Conservation (phyloP, 2,329 filamentous ascomycete genomes). For the Cercospora citrullina region DNA sequence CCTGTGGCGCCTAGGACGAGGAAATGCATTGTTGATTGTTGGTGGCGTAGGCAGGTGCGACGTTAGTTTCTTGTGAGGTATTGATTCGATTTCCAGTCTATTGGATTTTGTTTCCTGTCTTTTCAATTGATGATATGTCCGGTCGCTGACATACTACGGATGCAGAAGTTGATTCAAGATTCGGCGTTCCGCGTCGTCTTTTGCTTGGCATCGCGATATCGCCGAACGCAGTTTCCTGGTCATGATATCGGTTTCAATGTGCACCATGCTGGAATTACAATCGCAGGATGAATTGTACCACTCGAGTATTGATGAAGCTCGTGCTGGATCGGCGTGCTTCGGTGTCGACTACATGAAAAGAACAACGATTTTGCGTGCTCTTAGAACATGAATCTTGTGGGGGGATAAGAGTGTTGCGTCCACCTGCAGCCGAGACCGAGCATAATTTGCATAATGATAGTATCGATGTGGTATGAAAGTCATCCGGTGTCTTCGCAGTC, state of each 20-base stretch:
- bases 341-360: background rate
- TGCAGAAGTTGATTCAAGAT: conserved; percentile 15
- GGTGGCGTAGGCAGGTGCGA: background rate
- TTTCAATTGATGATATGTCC: background rate
- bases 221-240: background rate
- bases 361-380: background rate
- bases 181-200: background rate
- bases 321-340: background rate
- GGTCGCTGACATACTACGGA: background rate
- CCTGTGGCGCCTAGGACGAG: conserved; percentile 30
- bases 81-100: background rate
- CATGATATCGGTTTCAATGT: background rate
- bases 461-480: background rate
- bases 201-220: background rate
- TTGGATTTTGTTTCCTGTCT: background rate
- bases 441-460: background rate
- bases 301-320: background rate
- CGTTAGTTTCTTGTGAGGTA: background rate
- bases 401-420: background rate
- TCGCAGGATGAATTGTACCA: background rate
- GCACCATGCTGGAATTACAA: background rate
- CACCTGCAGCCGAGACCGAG: background rate
- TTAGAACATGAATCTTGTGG: background rate
- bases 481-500: background rate
- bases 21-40: conserved; percentile 22